phyloP scores from a whole-genome alignment of 2,329 filamentous ascomycete genomes.

The Ophiostoma sp. region DNA sequence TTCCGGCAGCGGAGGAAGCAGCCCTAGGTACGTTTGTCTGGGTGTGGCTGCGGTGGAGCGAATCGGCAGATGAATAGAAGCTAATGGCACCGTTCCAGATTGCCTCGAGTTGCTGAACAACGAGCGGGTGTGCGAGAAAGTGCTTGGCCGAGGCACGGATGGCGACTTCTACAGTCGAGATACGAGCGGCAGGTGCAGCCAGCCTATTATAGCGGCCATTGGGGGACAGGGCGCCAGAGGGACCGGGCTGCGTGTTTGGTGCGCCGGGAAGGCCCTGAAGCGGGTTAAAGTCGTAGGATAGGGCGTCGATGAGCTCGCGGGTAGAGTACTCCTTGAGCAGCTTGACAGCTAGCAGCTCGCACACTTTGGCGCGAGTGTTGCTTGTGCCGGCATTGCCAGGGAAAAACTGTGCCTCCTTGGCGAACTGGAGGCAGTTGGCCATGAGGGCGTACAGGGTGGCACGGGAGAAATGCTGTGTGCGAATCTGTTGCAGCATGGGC shows the following conservation, averaged over 20 bases:
- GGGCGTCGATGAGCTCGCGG: conserved; percentile 83
- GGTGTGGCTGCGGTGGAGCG: conserved; percentile 59
- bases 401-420: conserved; percentile 75
- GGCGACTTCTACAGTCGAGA: conserved; percentile 81
- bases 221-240: conserved; percentile 37
- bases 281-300: conserved; percentile 93
- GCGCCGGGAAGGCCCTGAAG: conserved; percentile 67
- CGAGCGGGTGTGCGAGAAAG: conserved; percentile 83
- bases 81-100: conserved; percentile 96
- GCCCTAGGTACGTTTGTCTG: conserved; percentile 31
- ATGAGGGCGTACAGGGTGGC: conserved; percentile 85
- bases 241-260: conserved; percentile 29
- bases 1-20: conserved; percentile 26
- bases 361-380: conserved; percentile 78
- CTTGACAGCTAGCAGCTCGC: conserved; percentile 85
- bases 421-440: conserved; percentile 90
- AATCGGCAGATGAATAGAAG: conserved; percentile 85
- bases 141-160: conserved; percentile 90
- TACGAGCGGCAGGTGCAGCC: conserved; percentile 59
- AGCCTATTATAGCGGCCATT: conserved; percentile 42
- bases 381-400: conserved; percentile 80
- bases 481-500: conserved; percentile 87
- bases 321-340: conserved; percentile 84
- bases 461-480: conserved; percentile 73
- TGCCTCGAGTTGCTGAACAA: conserved; percentile 90